Percentiles rank a stretch among this genome's conserved stretches.
Conservation (phyloP, 768 basidiomycete species). For the Amylocystis lapponica region DNA sequence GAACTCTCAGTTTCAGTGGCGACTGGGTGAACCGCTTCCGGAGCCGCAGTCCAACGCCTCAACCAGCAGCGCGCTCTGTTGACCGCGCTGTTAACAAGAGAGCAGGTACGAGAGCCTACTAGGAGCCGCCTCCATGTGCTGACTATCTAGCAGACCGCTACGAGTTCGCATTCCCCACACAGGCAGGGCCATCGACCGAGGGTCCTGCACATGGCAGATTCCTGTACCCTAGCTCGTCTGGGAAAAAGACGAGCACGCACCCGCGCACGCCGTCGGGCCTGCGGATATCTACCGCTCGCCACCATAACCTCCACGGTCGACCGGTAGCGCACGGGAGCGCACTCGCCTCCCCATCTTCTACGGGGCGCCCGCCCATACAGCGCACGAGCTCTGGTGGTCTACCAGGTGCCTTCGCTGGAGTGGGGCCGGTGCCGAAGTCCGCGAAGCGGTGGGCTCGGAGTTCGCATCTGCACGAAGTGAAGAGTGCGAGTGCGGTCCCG, state of each 20-base stretch:
- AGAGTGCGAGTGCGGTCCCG: slow-evolving; percentile 6
- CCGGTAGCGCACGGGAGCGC: slow-evolving; percentile 11
- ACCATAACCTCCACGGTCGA: slow-evolving; percentile 14
- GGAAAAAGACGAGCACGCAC: neutral
- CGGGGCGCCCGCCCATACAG: slow-evolving; percentile 33
- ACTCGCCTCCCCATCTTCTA: slow-evolving; percentile 26
- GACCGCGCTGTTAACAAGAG: no score
- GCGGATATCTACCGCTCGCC: slow-evolving; percentile 12
- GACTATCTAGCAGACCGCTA: neutral
- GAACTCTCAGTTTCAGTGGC: slow-evolving; percentile 49
- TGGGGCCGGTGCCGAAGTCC: slow-evolving; percentile 36
- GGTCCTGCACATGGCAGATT: neutral
- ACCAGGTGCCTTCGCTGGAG: slow-evolving; percentile 18
- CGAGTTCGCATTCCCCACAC: slow-evolving; percentile 14
- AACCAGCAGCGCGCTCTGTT: neutral
- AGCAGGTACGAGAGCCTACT: neutral
- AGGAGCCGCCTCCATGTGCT: neutral
- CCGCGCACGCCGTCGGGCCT: slow-evolving; percentile 18
- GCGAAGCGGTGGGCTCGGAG: slow-evolving; percentile 57
- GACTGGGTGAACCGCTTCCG: slow-evolving; percentile 41
- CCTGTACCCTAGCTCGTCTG: neutral
- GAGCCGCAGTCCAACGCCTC: slow-evolving; percentile 26
- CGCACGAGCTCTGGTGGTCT: slow-evolving; percentile 39
- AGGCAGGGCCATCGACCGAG: neutral
- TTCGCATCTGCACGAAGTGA: slow-evolving; percentile 67